Conservation (phyloP, 2,329 filamentous ascomycete species). For the Neofusicoccum parvum region DNA sequence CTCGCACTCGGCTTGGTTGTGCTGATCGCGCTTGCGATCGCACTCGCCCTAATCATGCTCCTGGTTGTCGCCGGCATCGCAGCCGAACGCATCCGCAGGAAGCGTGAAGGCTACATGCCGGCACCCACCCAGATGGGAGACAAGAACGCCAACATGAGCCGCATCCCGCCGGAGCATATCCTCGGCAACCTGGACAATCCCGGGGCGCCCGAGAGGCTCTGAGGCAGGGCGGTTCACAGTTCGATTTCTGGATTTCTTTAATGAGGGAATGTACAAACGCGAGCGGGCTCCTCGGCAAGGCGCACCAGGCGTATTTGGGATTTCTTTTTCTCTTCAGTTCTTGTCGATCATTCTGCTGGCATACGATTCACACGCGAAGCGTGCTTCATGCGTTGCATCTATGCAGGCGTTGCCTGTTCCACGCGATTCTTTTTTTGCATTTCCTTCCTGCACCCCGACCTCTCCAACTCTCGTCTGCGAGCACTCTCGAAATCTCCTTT, state of each 20-base stretch:
- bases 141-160: slow-evolving; percentile 50
- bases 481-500: slow-evolving; percentile 8
- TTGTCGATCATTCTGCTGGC: slow-evolving; percentile 19
- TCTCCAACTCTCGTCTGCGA: slow-evolving; percentile 12
- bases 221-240: slow-evolving; percentile 21
- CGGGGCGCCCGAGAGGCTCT: slow-evolving; percentile 37
- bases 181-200: slow-evolving; percentile 36
- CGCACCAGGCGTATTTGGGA: slow-evolving; percentile 14
- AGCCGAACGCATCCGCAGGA: slow-evolving; percentile 74
- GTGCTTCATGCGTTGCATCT: slow-evolving; percentile 12
- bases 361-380: slow-evolving; percentile 14
- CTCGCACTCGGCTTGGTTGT: slow-evolving; percentile 76
- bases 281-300: slow-evolving; percentile 17
- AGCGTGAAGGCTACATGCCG: slow-evolving; percentile 77
- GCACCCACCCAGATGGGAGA: slow-evolving; percentile 63
- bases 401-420: slow-evolving; percentile 13
- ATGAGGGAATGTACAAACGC: slow-evolving; percentile 17
- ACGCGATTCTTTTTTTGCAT: background rate
- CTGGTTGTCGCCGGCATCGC: slow-evolving; percentile 75
- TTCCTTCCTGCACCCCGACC: slow-evolving; percentile 13
- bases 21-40: slow-evolving; percentile 77
- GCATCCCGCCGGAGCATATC: slow-evolving; percentile 52
- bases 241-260: slow-evolving; percentile 19
- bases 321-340: background rate
- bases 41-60: slow-evolving; percentile 75